Conservation (phyloP, 163 green algal genomes). For the Volvox carteri region DNA sequence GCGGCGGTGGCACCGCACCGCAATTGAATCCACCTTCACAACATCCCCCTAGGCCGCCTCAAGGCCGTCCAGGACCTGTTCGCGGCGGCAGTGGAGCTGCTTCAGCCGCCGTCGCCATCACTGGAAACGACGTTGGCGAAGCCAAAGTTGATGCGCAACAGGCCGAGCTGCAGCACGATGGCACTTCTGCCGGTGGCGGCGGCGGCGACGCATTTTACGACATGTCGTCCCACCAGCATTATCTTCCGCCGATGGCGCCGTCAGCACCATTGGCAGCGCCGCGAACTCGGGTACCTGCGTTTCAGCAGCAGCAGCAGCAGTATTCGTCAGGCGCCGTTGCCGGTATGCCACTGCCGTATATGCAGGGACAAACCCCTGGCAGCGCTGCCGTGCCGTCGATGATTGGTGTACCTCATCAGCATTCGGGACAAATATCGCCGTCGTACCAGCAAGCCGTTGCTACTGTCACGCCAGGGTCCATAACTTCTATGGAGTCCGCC, state of each 20-base stretch:
- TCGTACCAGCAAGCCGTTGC: background rate
- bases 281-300: background rate
- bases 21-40: no score
- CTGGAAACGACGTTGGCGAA: background rate
- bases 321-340: background rate
- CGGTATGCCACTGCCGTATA: background rate
- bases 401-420: no score
- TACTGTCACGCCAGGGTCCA: no score
- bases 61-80: no score
- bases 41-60: no score
- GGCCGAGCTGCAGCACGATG: background rate
- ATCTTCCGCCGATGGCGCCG: background rate
- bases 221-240: background rate
- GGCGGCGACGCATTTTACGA: background rate
- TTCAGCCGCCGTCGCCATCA: no score
- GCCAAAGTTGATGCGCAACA: background rate
- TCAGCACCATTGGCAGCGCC: background rate
- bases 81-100: no score
- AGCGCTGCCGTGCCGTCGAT: background rate
- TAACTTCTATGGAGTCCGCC: background rate
- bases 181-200: no score
- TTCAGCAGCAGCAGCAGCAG: background rate
- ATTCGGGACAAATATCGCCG: background rate
- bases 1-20: no score
- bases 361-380: background rate